These are phyloP conservation scores for Volutella citrinella DNA, from an alignment of 2,329 filamentous ascomycete species.

Conservation along the genomic window DNA sequence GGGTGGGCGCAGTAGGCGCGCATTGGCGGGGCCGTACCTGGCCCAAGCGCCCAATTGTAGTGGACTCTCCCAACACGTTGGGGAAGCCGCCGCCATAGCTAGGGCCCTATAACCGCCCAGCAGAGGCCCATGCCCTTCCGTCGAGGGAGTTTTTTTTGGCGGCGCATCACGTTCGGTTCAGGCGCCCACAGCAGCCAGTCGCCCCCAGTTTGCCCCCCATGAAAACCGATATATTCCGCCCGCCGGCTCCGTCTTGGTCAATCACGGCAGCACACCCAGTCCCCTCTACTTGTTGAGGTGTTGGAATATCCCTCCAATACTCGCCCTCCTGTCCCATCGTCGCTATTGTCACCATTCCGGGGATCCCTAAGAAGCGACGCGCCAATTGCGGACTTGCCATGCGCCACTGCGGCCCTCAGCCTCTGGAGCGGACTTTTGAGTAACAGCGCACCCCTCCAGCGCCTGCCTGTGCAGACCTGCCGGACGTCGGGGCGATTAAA, in stretches of 20 bases:
- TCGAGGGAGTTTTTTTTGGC: too few relatives aligned
- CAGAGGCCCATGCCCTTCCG: too few relatives aligned
- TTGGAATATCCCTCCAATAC: conserved; percentile 20
- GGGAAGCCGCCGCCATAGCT: too few relatives aligned
- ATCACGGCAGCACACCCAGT: neutral
- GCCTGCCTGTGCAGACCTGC: neutral
- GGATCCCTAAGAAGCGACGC: too few relatives aligned
- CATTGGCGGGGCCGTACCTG: conserved; percentile 1
- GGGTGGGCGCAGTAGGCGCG: conserved; percentile 11
- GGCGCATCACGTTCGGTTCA: too few relatives aligned
- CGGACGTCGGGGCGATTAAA: neutral
- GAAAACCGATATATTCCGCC: conserved; percentile 26
- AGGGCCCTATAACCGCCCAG: too few relatives aligned
- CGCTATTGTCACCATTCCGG: too few relatives aligned
- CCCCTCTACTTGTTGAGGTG: neutral
- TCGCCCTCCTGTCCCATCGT: too few relatives aligned
- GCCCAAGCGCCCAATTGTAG: conserved; percentile 19
- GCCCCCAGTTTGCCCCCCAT: neutral
- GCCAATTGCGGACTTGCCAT: neutral
- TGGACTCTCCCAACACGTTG: conserved; percentile 24
- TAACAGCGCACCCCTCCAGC: neutral
- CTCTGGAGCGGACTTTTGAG: neutral
- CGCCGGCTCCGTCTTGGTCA: conserved; percentile 5
- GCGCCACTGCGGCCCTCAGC: neutral
- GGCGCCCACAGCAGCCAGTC: neutral